Evolutionary conservation across 2,329 filamentous ascomycete genomes (phyloP).

Genomic region (Alternaria ventricosa): DNA sequence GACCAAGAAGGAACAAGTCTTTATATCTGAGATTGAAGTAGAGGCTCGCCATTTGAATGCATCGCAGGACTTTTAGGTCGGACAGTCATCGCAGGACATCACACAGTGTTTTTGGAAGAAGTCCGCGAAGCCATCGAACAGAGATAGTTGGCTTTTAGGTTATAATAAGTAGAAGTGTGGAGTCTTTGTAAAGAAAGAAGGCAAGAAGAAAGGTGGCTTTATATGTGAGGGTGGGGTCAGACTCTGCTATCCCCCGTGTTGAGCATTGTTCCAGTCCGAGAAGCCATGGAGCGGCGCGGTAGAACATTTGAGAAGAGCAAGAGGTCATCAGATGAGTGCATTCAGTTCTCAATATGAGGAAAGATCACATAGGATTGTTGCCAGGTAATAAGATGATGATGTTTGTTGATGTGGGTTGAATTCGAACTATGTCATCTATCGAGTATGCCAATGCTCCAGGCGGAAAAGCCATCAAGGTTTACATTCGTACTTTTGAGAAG

Average conservation of each 20-base stretch:
- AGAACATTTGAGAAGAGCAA: background rate
- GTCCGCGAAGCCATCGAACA: no score
- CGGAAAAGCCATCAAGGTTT: background rate
- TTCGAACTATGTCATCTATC: background rate
- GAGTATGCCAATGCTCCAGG: background rate
- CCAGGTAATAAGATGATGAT: background rate
- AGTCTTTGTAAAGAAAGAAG: background rate
- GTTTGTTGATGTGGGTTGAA: background rate
- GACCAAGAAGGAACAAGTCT: no score
- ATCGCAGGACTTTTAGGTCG: no score
- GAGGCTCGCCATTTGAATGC: no score
- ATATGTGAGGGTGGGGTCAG: background rate
- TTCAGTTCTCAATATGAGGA: rapidly evolving
- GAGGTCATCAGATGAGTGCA: background rate
- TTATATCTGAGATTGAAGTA: no score
- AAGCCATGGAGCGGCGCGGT: background rate
- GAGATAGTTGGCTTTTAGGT: no score
- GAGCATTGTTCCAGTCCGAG: background rate
- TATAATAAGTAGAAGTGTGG: no score
- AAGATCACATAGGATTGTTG: background rate
- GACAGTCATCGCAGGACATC: no score
- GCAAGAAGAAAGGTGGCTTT: background rate
- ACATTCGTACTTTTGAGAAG: background rate
- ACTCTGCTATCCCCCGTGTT: rapidly evolving
- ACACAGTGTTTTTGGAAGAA: no score